Percentiles rank a stretch among this genome's conserved stretches.
Evolutionary conservation across 495 filamentous ascomycete genomes (phyloP).

Genomic region (Aspergillus taichungensis): DNA sequence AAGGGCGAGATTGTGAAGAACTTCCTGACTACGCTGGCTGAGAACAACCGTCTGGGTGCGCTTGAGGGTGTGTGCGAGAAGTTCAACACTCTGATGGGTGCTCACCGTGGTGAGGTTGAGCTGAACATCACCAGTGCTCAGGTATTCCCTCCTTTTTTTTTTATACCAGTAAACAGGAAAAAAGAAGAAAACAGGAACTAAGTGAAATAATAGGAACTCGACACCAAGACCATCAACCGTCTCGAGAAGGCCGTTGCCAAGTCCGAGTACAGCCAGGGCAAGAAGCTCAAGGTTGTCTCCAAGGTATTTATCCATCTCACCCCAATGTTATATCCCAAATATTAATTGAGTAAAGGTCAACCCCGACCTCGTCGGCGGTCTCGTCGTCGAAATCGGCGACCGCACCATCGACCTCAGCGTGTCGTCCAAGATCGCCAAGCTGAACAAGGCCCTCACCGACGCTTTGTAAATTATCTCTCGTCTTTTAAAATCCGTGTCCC

Average conservation of each 20-base stretch:
- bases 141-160: slow-evolving; percentile 44
- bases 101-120: slow-evolving; percentile 86
- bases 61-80: slow-evolving; percentile 77
- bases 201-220: slow-evolving; percentile 56
- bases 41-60: slow-evolving; percentile 88
- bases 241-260: slow-evolving; percentile 84
- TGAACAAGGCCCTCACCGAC: slow-evolving; percentile 98
- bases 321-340: not conserved
- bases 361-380: slow-evolving; percentile 86
- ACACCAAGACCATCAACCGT: slow-evolving; percentile 71
- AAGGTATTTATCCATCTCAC: slow-evolving; percentile 46
- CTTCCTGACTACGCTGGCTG: slow-evolving; percentile 79
- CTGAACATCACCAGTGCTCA: slow-evolving; percentile 79
- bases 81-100: slow-evolving; percentile 79
- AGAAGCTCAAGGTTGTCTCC: slow-evolving; percentile 95
- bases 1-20: slow-evolving; percentile 83
- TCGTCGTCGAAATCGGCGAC: slow-evolving; percentile 94
- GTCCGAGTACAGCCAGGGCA: slow-evolving; percentile 81
- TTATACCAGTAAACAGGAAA: not conserved
- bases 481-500: not conserved
- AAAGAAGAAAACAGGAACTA: slow-evolving; percentile 2
- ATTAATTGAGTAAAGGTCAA: slow-evolving; percentile 54
- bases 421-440: slow-evolving; percentile 86
- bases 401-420: slow-evolving; percentile 97
- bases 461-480: slow-evolving; percentile 62